A percentile compares a stretch with the other conserved stretches of the same genome.
Conservation (phyloP, 805 yeast species). For the Candida endomychidarum region DNA sequence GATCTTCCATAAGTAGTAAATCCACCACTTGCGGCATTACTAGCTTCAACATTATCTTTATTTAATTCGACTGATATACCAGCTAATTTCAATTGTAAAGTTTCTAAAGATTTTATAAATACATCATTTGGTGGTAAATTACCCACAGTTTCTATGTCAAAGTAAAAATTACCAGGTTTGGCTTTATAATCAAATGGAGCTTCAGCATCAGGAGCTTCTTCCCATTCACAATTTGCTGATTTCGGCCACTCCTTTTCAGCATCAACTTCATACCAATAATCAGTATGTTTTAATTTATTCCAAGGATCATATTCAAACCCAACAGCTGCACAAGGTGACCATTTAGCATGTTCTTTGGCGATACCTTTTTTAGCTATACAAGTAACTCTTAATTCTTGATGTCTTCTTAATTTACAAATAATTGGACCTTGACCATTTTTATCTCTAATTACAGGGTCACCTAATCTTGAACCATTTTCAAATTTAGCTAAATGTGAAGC, state of each 20-base stretch:
- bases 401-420: conserved; percentile 85
- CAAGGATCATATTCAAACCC: conserved; percentile 99
- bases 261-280: conserved; percentile 92
- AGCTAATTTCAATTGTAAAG: conserved; percentile 87
- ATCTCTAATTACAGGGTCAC: conserved; percentile 84
- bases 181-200: conserved; percentile 85
- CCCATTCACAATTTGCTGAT: conserved; percentile 87
- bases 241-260: conserved; percentile 93
- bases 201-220: conserved; percentile 88
- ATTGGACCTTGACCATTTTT: conserved; percentile 79
- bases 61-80: conserved; percentile 72
- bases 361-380: conserved; percentile 98
- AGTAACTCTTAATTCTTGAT: conserved; percentile 83
- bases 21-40: conserved; percentile 42
- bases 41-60: conserved; percentile 42
- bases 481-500: conserved; percentile 67
- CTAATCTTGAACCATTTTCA: conserved; percentile 52
- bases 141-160: conserved; percentile 93
- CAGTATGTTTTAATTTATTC: conserved; percentile 95
- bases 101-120: conserved; percentile 77
- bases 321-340: conserved; percentile 96
- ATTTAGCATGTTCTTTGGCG: conserved; percentile 96
- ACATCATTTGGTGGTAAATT: conserved; percentile 87
- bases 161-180: conserved; percentile 74
- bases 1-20: conserved; percentile 48